A percentile compares a stretch with the other conserved stretches of the same genome.
These are phyloP conservation scores for Tilletia setariae DNA, from an alignment of 1,284 basidiomycete species.

Conservation along the genomic window DNA sequence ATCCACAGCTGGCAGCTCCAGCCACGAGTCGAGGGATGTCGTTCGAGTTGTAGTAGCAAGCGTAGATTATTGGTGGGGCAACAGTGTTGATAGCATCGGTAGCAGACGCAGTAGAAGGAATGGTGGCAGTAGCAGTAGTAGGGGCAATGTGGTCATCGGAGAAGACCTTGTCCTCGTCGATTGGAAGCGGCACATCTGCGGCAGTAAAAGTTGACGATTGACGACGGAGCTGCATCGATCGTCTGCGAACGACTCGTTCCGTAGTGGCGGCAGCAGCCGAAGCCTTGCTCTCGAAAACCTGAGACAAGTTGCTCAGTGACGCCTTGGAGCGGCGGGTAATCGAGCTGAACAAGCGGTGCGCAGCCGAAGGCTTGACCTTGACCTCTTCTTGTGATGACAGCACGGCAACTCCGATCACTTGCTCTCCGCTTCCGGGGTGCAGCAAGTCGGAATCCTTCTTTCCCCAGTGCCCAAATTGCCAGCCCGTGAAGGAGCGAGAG, in stretches of 20 bases:
- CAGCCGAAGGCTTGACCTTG: neutral
- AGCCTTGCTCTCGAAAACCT: neutral
- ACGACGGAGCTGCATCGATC: slow-evolving; percentile 8
- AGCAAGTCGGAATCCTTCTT: slow-evolving; percentile 5
- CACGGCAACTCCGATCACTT: neutral
- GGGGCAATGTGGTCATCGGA: no score
- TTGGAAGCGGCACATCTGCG: no score
- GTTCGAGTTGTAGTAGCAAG: slow-evolving; percentile 15
- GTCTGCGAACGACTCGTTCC: neutral
- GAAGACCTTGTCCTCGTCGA: neutral
- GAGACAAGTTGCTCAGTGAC: slow-evolving; percentile 2
- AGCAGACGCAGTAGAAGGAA: neutral
- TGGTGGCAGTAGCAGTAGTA: no score
- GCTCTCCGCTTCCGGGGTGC: neutral
- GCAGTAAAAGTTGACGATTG: neutral
- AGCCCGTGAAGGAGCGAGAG: neutral
- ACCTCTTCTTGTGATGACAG: neutral
- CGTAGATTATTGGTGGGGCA: slow-evolving; percentile 3
- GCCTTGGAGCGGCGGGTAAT: slow-evolving; percentile 4
- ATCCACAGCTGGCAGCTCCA: no score
- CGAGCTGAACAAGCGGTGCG: neutral
- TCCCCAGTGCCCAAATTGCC: slow-evolving; percentile 1
- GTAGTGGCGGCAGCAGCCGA: neutral
- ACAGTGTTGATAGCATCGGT: no score
- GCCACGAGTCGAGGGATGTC: neutral